Base-by-base conservation (phyloP, 2,329 filamentous ascomycete species). In the Aspergillaceae sp. region DNA sequence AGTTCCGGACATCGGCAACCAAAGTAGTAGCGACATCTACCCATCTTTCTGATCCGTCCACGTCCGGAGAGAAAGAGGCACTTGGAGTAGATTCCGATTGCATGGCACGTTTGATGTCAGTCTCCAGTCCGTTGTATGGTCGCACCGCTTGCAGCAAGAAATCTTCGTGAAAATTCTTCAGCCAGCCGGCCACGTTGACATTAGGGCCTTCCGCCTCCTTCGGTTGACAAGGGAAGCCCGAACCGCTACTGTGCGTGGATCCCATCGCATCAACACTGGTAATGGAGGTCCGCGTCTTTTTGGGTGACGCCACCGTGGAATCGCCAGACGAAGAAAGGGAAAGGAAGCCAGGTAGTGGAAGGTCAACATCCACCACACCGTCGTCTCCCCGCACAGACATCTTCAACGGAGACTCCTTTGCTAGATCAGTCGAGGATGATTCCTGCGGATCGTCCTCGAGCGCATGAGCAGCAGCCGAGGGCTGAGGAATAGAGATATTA, bases 281-380 rank as follows among this genome's bases (percentile, higher is more conserved):
- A 2, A 72, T 64, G 4, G 75, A 78, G 3, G 72, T 72, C 41
- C 68, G 65, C 10, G 62, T 62, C 47, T 68, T 69, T 48, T 64
- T 65, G 4, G 66, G 66, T 5, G 66, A 75, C 51, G 61, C 69
- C 63, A 60, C 63, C 49, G 51, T 65, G 1, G 70, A 73, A 44
- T 60, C 75, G 59, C 57, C 73, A 45, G 55, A 77, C 41, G 57
- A 75, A 53, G 54, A 70, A 36, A 70, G 66, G 51, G 61, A 72
- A 45, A 70, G 68, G 64, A 74, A 73, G 7, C 74, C 75, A 36
- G 75, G 74, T 19, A 79, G 62, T 2, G 75, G 74, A 40, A 80
- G 71, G 47, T 80, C 76, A 42, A 81, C 76, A 53, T 81, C 78
- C 29, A 81, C 74, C n/a, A 80, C 72, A 1, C 78, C 78, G 52